phyloP scores from a whole-genome alignment of 1,284 basidiomycete species.

The Rhodotorula sp. region DNA sequence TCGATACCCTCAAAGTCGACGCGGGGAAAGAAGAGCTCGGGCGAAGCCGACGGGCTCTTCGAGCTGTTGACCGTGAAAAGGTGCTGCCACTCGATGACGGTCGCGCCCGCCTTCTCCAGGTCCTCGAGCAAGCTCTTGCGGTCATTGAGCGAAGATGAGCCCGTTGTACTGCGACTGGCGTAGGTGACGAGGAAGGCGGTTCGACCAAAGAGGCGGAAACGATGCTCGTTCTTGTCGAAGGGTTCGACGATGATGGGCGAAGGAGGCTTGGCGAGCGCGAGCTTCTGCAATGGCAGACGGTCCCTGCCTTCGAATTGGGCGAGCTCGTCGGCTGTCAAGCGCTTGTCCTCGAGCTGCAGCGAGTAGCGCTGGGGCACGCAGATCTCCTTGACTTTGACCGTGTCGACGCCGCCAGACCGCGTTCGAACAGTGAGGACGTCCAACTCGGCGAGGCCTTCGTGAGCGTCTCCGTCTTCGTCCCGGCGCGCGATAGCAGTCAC shows the following conservation, averaged over 20 bases:
- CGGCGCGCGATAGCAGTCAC: constrained; percentile 18
- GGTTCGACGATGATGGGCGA: neutral
- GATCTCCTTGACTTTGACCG: constrained; percentile 11
- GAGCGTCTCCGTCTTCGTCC: neutral
- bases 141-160: constrained; percentile 39
- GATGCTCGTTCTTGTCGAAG: neutral
- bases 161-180: constrained; percentile 33
- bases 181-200: constrained; percentile 58
- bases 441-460: constrained; percentile 16
- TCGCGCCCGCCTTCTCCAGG: constrained; percentile 63
- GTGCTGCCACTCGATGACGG: constrained; percentile 63
- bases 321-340: constrained; percentile 46
- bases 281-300: constrained; percentile 56
- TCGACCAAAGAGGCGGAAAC: constrained; percentile 56
- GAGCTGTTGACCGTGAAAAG: constrained; percentile 56
- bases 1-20: constrained; percentile 47
- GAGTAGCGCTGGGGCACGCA: constrained; percentile 4
- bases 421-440: constrained; percentile 48
- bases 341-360: constrained; percentile 42
- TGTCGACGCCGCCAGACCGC: neutral
- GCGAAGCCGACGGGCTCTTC: constrained; percentile 43
- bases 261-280: constrained; percentile 49
- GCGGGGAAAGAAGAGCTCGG: constrained; percentile 12
- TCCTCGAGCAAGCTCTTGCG: constrained; percentile 49
- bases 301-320: constrained; percentile 55